Base-by-base conservation (phyloP, 164 flowering plant genomes). In the Platanus orientalis region DNA sequence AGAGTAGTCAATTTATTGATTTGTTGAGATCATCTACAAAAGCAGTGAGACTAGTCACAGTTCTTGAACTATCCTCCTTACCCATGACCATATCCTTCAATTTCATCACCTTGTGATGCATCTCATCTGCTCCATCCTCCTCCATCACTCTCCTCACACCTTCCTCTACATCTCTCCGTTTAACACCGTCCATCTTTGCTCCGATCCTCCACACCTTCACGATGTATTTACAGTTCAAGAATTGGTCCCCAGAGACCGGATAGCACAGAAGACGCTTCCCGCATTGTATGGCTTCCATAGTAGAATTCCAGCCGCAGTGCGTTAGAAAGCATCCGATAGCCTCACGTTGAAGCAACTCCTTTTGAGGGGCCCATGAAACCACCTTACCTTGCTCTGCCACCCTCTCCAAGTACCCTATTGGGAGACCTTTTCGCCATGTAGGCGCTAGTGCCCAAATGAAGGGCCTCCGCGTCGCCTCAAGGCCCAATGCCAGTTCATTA, bases 231-330 rank as follows among this genome's bases (percentile, higher is more conserved):
- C 88, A 82, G 17, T 92, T 92, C 56, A 87, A 42, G 47, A 80
- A 84, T 70, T 92, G 96, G 60, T 92, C 98, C 1, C 94, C 92
- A 0, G 92, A 87, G 0, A 87, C 75, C 0, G 96, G 98, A 59
- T 71, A 86, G 57, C 98, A 92, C 61, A 89, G 55, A 0, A 89
- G 65, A 0, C 62, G 60, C 62, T 79, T 81, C 67, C 55, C 73
- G 40, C 81, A 73, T 16, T 80, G 75, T 23, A 92, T 79, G 1
- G 88, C 94, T 61, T 92, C 97, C 73, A 83, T 60, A 0, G 86
- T 89, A 0, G 98, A 92, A 52, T 92, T 92, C 98, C 98, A 92
- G 6, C 96, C 96, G 61, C 98, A 92, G 39, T 92, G 97, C 0
- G 90, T 82, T 0, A 87, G 73, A 60, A 73, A 89, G 60, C 82